These are phyloP conservation scores for Diutina mesorugosa DNA, from an alignment of 1,139 yeast species.

Conservation along the genomic window DNA sequence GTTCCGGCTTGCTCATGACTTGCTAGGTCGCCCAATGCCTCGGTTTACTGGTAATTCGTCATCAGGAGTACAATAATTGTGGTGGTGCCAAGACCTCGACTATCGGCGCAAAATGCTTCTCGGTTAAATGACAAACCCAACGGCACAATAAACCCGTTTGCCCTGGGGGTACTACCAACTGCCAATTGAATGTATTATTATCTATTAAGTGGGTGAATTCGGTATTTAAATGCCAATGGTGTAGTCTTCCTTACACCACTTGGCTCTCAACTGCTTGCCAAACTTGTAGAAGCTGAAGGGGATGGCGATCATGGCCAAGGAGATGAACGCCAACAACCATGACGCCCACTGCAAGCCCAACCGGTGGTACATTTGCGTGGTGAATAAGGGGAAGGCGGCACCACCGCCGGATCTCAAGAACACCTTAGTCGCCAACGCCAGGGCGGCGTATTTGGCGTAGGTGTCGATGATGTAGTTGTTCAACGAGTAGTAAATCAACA, in stretches of 20 bases:
- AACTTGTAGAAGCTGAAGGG: slow-evolving; percentile 68
- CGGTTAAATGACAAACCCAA: too few relatives aligned
- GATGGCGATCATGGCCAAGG: slow-evolving; percentile 71
- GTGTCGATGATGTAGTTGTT: slow-evolving; percentile 86
- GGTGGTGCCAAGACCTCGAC: background rate
- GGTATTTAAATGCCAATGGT: background rate
- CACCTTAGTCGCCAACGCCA: slow-evolving; percentile 83
- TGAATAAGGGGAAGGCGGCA: slow-evolving; percentile 83
- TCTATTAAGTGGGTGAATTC: background rate
- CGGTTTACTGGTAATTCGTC: too few relatives aligned
- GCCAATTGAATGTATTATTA: too few relatives aligned
- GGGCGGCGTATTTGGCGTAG: slow-evolving; percentile 78
- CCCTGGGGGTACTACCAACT: too few relatives aligned
- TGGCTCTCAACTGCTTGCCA: slow-evolving; percentile 54
- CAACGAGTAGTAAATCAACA: slow-evolving; percentile 71
- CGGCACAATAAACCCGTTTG: too few relatives aligned
- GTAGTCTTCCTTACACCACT: slow-evolving; percentile 56
- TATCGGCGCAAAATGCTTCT: background rate
- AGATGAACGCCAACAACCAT: slow-evolving; percentile 70
- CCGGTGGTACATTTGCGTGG: slow-evolving; percentile 67
- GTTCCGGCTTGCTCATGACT: background rate
- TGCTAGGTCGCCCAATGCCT: too few relatives aligned
- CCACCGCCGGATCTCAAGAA: slow-evolving; percentile 81
- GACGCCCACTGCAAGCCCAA: slow-evolving; percentile 77
- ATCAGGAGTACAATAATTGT: too few relatives aligned